Evolutionary conservation across 2,329 filamentous ascomycete species (phyloP), one percentile per base, ranked within the genome.

Genomic region (Furcasterigmium furcatum): DNA sequence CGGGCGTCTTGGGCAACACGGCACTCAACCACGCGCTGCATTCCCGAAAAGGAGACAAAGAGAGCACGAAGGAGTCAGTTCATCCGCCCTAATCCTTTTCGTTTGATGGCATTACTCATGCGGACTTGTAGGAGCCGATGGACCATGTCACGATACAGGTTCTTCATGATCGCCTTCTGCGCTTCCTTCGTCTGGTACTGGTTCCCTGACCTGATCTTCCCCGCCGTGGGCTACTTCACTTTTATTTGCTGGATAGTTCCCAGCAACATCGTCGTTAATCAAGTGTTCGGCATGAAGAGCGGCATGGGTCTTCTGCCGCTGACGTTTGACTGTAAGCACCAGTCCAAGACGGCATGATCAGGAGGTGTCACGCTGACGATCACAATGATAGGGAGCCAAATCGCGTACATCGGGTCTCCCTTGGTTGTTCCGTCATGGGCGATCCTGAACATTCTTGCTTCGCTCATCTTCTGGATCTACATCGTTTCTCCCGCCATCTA

Each of bases 231-330:
- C 29, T 72, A 71, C 50, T 70, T 73, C 47, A 50, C 49, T 2
- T 75, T 66, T 68, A 67, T 72, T 18, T 71, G 67, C 51, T 76
- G 72, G 73, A 72, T 73, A 21, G 70, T 65, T 1, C 73, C 71
- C 0, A 65, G 72, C 41, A 73, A 76, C 21, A 53, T 64, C 1
- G 60, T 67, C 1, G 68, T 74, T 13, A 74, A 73, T 41, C 70
- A 73, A 40, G 53, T 75, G 2, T 74, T 74, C 44, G 79, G 78
- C 4, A 77, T 67, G 63, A 61, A 64, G 16, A 67, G 60, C 2
- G 67, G 67, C 0, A 53, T 70, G 25, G 66, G 63, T 0, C 39
- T 72, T 1, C 54, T 71, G 4, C 70, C 69, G 1, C 56, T 72
- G 25, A 72, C 69, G 0, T 67, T 72, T 43, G 70, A 72, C 53